Evolutionary conservation across 345 rosid genomes (phyloP).

Genomic region (Acer negundo): DNA sequence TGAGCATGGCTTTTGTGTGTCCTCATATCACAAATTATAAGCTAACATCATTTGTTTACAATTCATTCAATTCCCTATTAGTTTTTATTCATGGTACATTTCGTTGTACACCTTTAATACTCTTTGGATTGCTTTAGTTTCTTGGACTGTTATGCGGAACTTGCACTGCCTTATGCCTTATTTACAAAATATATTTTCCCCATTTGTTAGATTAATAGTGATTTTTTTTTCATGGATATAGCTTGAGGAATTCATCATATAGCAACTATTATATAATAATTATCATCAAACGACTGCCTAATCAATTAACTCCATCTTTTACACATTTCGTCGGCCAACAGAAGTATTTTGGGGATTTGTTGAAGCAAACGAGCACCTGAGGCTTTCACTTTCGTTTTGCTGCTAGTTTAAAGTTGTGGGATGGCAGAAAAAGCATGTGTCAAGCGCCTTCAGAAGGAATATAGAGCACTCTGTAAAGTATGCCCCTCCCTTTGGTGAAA

Average conservation of each 20-base stretch:
- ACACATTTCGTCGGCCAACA: constrained; percentile 8
- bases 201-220: neutral
- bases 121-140: neutral
- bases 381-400: neutral
- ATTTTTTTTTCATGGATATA: neutral
- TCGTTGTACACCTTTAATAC: neutral
- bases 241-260: neutral
- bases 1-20: neutral
- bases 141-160: neutral
- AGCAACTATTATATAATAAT: neutral
- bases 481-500: neutral
- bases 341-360: constrained; percentile 16
- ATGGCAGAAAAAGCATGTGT: constrained; percentile 97
- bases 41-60: neutral
- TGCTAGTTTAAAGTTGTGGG: constrained; percentile 15
- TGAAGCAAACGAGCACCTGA: constrained; percentile 8
- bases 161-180: neutral
- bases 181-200: neutral
- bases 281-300: neutral
- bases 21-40: neutral
- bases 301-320: constrained; percentile 14
- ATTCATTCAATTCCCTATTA: neutral
- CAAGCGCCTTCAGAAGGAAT: constrained; percentile 96
- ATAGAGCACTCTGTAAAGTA: constrained; percentile 94
- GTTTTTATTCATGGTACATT: neutral